Base-by-base conservation (phyloP, 495 filamentous ascomycete species). In the Tetracladium setigerum region DNA sequence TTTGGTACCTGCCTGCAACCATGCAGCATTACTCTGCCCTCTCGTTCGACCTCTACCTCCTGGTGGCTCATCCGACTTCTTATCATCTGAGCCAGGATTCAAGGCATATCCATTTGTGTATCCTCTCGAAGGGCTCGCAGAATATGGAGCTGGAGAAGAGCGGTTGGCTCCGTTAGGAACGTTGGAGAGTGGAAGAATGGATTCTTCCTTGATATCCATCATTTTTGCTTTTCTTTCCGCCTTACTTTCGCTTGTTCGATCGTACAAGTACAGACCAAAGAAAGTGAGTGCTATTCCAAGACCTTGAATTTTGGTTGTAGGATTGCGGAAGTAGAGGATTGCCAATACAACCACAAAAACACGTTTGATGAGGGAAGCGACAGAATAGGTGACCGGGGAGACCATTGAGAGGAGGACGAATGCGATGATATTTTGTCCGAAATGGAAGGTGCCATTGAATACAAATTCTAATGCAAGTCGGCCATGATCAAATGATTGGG, bases 371-470 rank as follows among this genome's bases (percentile, higher is more conserved):
- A 99, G 71, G 32, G 82, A 87, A 18, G 92, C 92, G 31, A 99
- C 91, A 0, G 87, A 95, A 70, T 99, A 99, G 2, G 94, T 96
- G 30, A 99, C 92, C 4, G 92, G 92, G 2, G 86, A 92, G 11
- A 96, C 82, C 72, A 95, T 81, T 40, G 87, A 90, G 15, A 97
- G 70, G 10, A 99, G 71, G 32, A 95, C 69, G 56, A 99, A 99
- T 0, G 92, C 92, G 42, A 97, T 73, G 33, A 99, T 91, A 61
- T 92, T 95, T 54, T 99, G 92, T 1, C 79, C 87, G 62, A 99
- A 99, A 61, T 99, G 92, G 62, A 94, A 95, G 5, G 88, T 85
- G 37, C 92, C 92, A 61, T 97, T 99, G 73, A 99, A 97, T 31
- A 97, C 60, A 64, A 95, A 95, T 59, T 97, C 91, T 18, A 88